These are phyloP conservation scores for Leccinum pachyderme DNA, from an alignment of 1,284 basidiomycete species.

Conservation along the genomic window DNA sequence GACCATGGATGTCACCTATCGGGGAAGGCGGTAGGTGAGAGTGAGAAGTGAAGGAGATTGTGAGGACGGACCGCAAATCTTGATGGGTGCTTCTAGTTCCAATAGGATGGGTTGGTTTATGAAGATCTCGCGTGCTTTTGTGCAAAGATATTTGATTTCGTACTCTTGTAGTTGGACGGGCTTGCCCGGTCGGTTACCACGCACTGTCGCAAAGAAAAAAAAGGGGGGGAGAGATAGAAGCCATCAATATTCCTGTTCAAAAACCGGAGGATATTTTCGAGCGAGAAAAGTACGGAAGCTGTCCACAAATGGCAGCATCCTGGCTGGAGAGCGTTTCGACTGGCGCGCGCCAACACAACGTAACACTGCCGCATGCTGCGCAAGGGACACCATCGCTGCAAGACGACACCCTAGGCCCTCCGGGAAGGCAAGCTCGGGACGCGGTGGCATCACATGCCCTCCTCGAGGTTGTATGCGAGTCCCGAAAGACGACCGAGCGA, in stretches of 20 bases:
- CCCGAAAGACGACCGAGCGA: slow-evolving; percentile 21
- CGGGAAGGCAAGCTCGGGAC: background rate
- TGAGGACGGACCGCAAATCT: slow-evolving; percentile 84
- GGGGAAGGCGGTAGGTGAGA: slow-evolving; percentile 12
- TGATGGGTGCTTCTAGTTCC: slow-evolving; percentile 94
- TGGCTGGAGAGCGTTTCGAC: slow-evolving; percentile 8
- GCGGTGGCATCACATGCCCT: slow-evolving; percentile 1
- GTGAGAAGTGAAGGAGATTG: slow-evolving; percentile 14
- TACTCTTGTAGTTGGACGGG: slow-evolving; percentile 93
- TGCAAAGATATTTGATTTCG: slow-evolving; percentile 95
- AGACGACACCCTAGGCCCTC: slow-evolving; percentile 8
- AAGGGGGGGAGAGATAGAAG: slow-evolving; percentile 9
- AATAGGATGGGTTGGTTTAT: slow-evolving; percentile 94
- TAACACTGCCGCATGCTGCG: slow-evolving; percentile 22
- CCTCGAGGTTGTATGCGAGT: slow-evolving; percentile 5
- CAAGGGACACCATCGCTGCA: slow-evolving; percentile 2
- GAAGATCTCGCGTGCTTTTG: slow-evolving; percentile 93
- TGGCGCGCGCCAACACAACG: slow-evolving; percentile 3
- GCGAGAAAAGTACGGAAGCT: slow-evolving; percentile 1
- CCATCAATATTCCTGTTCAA: slow-evolving; percentile 17
- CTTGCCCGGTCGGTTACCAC: slow-evolving; percentile 92
- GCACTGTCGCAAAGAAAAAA: slow-evolving; percentile 51
- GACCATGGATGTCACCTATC: slow-evolving; percentile 90
- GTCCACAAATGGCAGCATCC: slow-evolving; percentile 4
- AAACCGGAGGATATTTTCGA: background rate